These are phyloP conservation scores for Colletotrichum zoysiae DNA, from an alignment of 2,329 filamentous ascomycete genomes.

Conservation along the genomic window DNA sequence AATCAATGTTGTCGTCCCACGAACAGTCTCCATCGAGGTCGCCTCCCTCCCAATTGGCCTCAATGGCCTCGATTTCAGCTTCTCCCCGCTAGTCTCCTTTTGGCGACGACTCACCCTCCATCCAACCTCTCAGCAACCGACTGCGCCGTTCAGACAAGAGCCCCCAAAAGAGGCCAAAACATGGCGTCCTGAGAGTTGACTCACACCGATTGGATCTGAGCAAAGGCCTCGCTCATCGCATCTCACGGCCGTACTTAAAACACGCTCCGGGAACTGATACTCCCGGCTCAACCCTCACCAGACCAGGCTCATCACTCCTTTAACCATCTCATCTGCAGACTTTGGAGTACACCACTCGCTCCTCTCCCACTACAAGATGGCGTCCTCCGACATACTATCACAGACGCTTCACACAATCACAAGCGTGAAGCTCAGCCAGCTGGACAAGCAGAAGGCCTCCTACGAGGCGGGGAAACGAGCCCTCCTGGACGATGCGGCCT, in stretches of 20 bases:
- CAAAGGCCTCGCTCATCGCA: not conserved
- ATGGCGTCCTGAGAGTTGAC: not conserved
- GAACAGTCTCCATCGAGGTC: not conserved
- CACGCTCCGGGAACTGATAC: not conserved
- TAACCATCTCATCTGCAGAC: not conserved
- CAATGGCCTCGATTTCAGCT: not conserved
- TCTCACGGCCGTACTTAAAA: slow-evolving; percentile 1
- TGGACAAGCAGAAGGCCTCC: slow-evolving; percentile 62
- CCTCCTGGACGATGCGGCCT: slow-evolving; percentile 51
- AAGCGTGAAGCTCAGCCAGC: slow-evolving; percentile 67
- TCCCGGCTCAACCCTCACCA: not conserved
- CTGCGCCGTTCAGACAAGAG: not conserved
- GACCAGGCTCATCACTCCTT: slow-evolving; percentile 3
- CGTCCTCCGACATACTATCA: slow-evolving; percentile 57
- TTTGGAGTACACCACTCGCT: not conserved
- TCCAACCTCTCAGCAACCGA: not conserved
- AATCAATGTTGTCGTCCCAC: not conserved
- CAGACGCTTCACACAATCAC: slow-evolving; percentile 68
- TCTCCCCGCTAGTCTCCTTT: not conserved
- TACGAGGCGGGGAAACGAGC: slow-evolving; percentile 62
- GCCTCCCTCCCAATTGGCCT: slow-evolving; percentile 6
- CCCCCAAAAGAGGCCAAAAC: not conserved
- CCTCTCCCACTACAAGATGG: slow-evolving; percentile 45
- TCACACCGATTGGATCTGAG: not conserved
- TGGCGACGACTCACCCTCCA: not conserved